Base-by-base conservation (phyloP, 768 basidiomycete genomes). In the Boletus sp. region DNA sequence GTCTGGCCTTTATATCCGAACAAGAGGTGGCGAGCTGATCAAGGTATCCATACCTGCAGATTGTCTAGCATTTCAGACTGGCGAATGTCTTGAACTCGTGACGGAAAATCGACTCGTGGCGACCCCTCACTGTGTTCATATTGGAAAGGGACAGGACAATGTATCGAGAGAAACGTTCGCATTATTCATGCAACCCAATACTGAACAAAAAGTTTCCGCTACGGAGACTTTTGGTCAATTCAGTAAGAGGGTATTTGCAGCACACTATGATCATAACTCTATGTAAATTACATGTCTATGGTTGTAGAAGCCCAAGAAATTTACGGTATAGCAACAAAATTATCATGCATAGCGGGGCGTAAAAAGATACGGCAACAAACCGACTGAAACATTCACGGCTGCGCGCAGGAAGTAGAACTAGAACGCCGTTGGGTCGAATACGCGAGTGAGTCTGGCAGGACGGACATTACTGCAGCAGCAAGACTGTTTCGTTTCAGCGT, bases 51-150 rank as follows among this genome's bases (percentile, higher is more conserved):
- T 99, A 60, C 96, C 97, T 5, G 66, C 75, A 17, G 83, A 91
- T 67, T 92, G 88, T 66, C 75, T 96, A 50, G 96, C 95, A 4
- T 98, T 99, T 73, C 97, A 99, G 71, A 98, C 94, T 0, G 97
- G 97, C 7, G 94, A 99, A 74, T 92, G 96, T 9, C 82, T 99
- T 20, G 87, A 97, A 70, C 77, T 98, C 24, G 87, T 95, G 24
- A 98, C 96, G 2, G 84, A 80, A 10, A 84, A 86, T 14, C 83
- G 79, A 54, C 78, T 99, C 15, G 83, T 87, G 42, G 97, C 97
- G 0, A 99, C 97, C 0, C 96, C 96, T 12, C 96, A 98, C 63
- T 97, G 92, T 47, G 96, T 98, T 42, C 83, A 87, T 58, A 86
- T 92, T 6, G 92, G 87, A 7, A 75, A 75, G 50, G 74, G 76